These are phyloP conservation scores for Elsinoe arachidis DNA, from an alignment of 2,329 filamentous ascomycete genomes.

Conservation along the genomic window DNA sequence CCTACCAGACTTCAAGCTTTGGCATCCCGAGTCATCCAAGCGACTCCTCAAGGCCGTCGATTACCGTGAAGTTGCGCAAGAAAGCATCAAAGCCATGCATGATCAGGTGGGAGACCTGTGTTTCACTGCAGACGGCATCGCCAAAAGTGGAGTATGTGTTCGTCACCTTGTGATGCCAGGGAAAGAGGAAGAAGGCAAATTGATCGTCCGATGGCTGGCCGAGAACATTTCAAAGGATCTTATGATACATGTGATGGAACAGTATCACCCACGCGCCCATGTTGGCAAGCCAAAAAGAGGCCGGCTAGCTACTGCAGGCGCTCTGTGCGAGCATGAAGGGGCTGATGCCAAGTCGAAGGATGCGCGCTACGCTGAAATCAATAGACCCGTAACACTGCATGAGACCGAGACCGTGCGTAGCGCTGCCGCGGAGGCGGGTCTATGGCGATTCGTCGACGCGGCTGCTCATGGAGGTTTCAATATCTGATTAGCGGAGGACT, in stretches of 20 bases:
- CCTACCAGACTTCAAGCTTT: constrained; percentile 82
- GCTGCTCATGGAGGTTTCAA: constrained; percentile 50
- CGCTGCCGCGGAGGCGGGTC: constrained; percentile 60
- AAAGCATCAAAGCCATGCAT: constrained; percentile 75
- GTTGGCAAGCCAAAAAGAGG: constrained; percentile 59
- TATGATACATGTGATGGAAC: constrained; percentile 84
- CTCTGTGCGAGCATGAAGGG: constrained; percentile 26
- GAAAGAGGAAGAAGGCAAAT: constrained; percentile 60
- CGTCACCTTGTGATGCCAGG: constrained; percentile 81
- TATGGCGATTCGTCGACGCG: constrained; percentile 71
- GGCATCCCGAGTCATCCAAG: constrained; percentile 57
- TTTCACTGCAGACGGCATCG: constrained; percentile 73
- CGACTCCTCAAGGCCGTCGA: constrained; percentile 70
- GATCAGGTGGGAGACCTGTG: constrained; percentile 63
- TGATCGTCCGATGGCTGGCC: constrained; percentile 71
- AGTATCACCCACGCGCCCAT: constrained; percentile 72
- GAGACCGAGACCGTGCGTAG: constrained; percentile 59
- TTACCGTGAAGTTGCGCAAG: constrained; percentile 62
- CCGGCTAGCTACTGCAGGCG: constrained; percentile 18
- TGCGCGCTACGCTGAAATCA: constrained; percentile 67
- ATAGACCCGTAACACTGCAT: constrained; percentile 55
- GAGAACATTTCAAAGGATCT: constrained; percentile 63
- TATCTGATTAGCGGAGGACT: constrained; percentile 22
- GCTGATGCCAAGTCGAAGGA: constrained; percentile 30
- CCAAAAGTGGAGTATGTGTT: constrained; percentile 66